These are phyloP conservation scores for Pleodorina starrii DNA, from an alignment of 139 green algal genomes.

Conservation along the genomic window DNA sequence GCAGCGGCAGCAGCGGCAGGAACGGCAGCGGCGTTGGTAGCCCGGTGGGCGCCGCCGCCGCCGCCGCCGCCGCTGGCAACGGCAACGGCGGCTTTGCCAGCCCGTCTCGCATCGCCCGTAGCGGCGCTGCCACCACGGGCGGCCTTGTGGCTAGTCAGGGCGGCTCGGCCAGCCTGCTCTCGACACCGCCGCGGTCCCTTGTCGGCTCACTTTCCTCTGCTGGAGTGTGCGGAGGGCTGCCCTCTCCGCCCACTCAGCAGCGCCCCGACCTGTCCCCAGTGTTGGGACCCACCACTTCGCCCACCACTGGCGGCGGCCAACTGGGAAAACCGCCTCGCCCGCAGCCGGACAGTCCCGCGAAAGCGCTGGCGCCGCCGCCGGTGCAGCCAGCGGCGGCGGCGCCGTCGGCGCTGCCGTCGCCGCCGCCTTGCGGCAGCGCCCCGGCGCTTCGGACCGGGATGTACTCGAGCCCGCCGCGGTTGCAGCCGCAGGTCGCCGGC, in stretches of 20 bases:
- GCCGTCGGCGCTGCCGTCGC: neutral
- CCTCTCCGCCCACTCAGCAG: neutral
- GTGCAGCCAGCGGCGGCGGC: neutral
- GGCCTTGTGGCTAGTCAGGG: neutral
- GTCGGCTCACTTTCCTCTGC: neutral
- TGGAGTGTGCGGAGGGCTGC: neutral
- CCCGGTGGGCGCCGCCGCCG: neutral
- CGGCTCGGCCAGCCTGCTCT: neutral
- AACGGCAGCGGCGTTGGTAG: neutral
- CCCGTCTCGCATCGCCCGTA: neutral
- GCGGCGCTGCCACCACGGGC: neutral
- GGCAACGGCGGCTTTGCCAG: neutral
- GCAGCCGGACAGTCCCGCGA: neutral
- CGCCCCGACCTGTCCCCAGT: neutral
- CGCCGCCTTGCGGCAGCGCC: neutral
- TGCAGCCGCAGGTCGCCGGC: neutral
- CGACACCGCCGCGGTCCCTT: neutral
- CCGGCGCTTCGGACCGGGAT: neutral
- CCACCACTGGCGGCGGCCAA: neutral
- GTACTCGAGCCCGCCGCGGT: neutral
- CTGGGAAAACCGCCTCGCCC: conserved; percentile 1
- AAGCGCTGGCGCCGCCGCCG: neutral
- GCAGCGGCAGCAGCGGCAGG: neutral
- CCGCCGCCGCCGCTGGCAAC: neutral
- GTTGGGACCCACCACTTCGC: neutral